Conservation (phyloP, 495 filamentous ascomycete genomes). For the Podospora pseudocomata region DNA sequence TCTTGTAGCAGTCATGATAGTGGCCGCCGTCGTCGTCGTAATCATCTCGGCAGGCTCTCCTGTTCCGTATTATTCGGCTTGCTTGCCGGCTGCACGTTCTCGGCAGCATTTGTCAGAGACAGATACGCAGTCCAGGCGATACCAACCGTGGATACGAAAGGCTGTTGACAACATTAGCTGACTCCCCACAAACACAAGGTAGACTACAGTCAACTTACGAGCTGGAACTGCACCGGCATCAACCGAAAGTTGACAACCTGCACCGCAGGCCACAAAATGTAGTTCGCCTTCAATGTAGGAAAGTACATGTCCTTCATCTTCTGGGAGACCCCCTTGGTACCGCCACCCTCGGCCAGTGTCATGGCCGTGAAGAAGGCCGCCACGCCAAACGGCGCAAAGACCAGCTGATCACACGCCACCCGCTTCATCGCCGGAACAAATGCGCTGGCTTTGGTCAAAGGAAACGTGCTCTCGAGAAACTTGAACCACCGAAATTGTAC, state of each 20-base stretch:
- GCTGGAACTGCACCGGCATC: conserved; percentile 93
- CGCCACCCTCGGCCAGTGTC: conserved; percentile 93
- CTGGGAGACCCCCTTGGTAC: conserved; percentile 67
- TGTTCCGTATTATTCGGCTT: neutral
- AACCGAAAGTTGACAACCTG: conserved; percentile 96
- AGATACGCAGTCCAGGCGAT: conserved; percentile 99
- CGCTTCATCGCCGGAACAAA: conserved; percentile 80
- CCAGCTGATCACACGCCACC: conserved; percentile 89
- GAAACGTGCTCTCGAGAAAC: conserved; percentile 78
- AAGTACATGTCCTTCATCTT: conserved; percentile 94
- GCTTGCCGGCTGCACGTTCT: conserved; percentile 46
- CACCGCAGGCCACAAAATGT: conserved; percentile 90
- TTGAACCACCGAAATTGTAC: conserved; percentile 96
- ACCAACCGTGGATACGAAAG: conserved; percentile 93
- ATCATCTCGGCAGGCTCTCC: conserved; percentile 3
- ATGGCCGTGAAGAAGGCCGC: conserved; percentile 91
- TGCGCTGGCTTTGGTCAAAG: conserved; percentile 71
- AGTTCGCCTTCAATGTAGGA: conserved; percentile 94
- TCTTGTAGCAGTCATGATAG: neutral
- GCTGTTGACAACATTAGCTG: conserved; percentile 47
- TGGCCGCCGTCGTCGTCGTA: neutral
- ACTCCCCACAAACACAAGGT: neutral
- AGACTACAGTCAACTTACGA: conserved; percentile 57
- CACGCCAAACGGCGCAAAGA: conserved; percentile 91
- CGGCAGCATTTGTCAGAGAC: conserved; percentile 85